Evolutionary conservation across 768 basidiomycete genomes (phyloP), one percentile per base, ranked within the genome.

Genomic region (Leucosporidium yakuticum): DNA sequence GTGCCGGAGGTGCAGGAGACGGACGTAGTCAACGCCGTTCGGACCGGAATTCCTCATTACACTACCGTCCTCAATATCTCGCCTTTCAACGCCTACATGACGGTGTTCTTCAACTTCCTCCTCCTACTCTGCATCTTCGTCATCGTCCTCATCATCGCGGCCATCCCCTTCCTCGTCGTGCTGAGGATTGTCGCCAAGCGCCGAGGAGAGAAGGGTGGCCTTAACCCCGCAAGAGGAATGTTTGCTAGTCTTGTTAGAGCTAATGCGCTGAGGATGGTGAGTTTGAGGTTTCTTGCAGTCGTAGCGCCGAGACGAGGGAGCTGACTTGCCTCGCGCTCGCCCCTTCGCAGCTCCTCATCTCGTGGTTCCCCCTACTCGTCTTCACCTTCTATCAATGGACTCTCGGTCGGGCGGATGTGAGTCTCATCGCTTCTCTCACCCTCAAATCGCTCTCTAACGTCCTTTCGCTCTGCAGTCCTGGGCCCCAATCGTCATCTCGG

Each of bases 351-450:
- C 84, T 82, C 21, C 78, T 92, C n/a, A 78, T 90, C 55, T 79
- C 82, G 31, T 81, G 86, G 71, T 80, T 85, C 60, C 94, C 94
- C 14, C 80, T 91, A 67, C 78, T 86, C 69, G 84, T 88, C 69
- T 90, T 96, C 73, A 81, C 85, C 12, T 84, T 96, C 75, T 92
- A 88, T 78, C 93, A 97, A 78, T 97, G 93, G 90, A 90, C 89
- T 0, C 55, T 73, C 53, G 71, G 71, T 0, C 39, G 55, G 0
- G 25, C 23, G 17, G 71, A 73, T 23, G 71, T 72, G 32, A 48
- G 71, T 36, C 2, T 4, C 17, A 2, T 25, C 39, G 1, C n/a
- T 29, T n/a, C 44, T n/a, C 8, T 11, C 21, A 15, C 4, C 39
- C 21, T 5, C 1, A 0, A 8, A 0, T 19, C 31, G 14, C 14